Conservation (phyloP, 306 rosid species). For the Ceratonia siliqua region DNA sequence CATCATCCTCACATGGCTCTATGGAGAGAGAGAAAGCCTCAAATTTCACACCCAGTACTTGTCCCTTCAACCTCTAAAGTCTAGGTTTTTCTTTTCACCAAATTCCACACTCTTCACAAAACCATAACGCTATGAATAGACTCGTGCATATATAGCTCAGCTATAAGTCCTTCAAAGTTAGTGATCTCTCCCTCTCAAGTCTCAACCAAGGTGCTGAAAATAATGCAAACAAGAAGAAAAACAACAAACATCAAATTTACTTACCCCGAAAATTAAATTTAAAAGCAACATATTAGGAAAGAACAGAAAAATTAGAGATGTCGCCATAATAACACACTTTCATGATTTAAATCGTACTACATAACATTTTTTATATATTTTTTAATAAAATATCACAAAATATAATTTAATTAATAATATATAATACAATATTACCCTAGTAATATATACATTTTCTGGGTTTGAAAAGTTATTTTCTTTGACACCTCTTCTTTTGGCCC, state of each 20-base stretch:
- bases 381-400: too few species aligned
- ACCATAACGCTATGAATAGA: too few species aligned
- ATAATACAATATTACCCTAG: too few species aligned
- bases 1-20: too few species aligned
- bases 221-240: slow-evolving; percentile 57
- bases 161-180: not conserved
- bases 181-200: slow-evolving; percentile 43
- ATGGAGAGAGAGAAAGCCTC: too few species aligned
- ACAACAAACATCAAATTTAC: slow-evolving; percentile 61
- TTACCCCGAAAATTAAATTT: slow-evolving; percentile 51
- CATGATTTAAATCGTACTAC: too few species aligned
- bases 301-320: too few species aligned
- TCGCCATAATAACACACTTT: too few species aligned
- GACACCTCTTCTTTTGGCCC: slow-evolving; percentile 82
- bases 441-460: too few species aligned
- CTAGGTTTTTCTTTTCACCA: not conserved
- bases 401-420: too few species aligned
- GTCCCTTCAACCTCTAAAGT: slow-evolving; percentile 10
- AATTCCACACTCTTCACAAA: slow-evolving; percentile 36
- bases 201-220: slow-evolving; percentile 32
- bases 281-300: slow-evolving; percentile 54
- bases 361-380: too few species aligned
- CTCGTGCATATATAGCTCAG: not conserved
- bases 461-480: slow-evolving; percentile 62
- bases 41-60: too few species aligned